Evolutionary conservation across 108 stramenopile species (phyloP).

Genomic region (Discostella stelligeroides): DNA sequence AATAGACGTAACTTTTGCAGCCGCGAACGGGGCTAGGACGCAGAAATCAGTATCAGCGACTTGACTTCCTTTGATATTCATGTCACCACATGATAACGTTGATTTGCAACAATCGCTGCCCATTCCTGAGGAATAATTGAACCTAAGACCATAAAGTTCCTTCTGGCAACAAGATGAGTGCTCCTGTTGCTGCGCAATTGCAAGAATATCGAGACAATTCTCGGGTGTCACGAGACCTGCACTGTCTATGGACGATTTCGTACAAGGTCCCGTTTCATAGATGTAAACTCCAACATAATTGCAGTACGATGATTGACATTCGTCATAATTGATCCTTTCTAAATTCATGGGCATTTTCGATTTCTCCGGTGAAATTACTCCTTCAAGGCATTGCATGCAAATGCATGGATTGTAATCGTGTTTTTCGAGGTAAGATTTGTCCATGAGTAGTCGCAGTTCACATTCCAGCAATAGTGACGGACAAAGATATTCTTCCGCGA

Average conservation of each 20-base stretch:
- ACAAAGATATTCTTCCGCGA: conserved; percentile 79
- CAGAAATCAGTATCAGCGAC: not conserved
- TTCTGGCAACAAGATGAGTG: conserved; percentile 26
- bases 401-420: conserved; percentile 21
- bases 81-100: not conserved
- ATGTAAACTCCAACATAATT: conserved; percentile 5
- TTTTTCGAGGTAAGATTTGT: not conserved
- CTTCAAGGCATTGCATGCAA: conserved; percentile 32
- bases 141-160: not conserved
- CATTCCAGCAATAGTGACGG: conserved; percentile 69
- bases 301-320: conserved; percentile 10
- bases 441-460: conserved; percentile 64
- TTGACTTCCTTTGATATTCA: not conserved
- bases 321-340: not conserved
- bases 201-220: conserved; percentile 30
- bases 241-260: not conserved
- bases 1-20: conserved; percentile 1
- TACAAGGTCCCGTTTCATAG: conserved; percentile 13
- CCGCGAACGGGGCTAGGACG: not conserved
- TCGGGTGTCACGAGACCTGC: conserved; percentile 32
- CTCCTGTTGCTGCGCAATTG: conserved; percentile 33
- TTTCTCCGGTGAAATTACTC: not conserved
- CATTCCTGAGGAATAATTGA: not conserved
- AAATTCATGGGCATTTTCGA: not conserved
- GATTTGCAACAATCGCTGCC: not conserved